Conservation (phyloP, 2,329 filamentous ascomycete species). For the Cladosporium sp. region DNA sequence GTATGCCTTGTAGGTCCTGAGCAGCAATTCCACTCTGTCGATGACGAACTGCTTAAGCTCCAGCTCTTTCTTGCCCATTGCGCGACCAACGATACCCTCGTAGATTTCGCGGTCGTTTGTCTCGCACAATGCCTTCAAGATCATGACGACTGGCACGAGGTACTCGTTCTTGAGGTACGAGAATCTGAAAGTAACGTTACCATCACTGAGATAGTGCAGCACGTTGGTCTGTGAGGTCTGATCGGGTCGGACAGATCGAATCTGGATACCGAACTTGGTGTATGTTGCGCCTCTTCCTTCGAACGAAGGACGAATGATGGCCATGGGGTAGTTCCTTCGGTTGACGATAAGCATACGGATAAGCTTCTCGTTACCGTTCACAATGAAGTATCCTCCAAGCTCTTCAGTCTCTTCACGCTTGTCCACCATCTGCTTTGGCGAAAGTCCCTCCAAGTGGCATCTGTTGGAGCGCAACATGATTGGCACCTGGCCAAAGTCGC, state of each 20-base stretch:
- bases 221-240: conserved; percentile 98
- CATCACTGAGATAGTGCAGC: conserved; percentile 91
- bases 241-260: conserved; percentile 91
- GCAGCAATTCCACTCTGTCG: conserved; percentile 85
- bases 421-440: conserved; percentile 77
- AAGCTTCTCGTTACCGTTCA: conserved; percentile 97
- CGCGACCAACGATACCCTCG: conserved; percentile 81
- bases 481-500: conserved; percentile 85
- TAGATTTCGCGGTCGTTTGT: conserved; percentile 97
- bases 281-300: conserved; percentile 82
- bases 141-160: conserved; percentile 94
- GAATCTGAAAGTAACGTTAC: conserved; percentile 95
- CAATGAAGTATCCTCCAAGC: conserved; percentile 92
- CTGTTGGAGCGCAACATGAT: conserved; percentile 91
- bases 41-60: conserved; percentile 87
- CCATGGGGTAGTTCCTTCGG: conserved; percentile 91
- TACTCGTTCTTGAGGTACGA: conserved; percentile 98
- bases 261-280: conserved; percentile 85
- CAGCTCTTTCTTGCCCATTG: conserved; percentile 68
- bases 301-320: conserved; percentile 89
- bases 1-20: conserved; percentile 93
- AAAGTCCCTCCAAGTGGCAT: conserved; percentile 85
- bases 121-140: conserved; percentile 89
- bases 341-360: conserved; percentile 90
- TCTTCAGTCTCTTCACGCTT: conserved; percentile 96